These are phyloP conservation scores for Hypoxylon intermedium DNA, from an alignment of 495 filamentous ascomycete species.

Conservation along the genomic window DNA sequence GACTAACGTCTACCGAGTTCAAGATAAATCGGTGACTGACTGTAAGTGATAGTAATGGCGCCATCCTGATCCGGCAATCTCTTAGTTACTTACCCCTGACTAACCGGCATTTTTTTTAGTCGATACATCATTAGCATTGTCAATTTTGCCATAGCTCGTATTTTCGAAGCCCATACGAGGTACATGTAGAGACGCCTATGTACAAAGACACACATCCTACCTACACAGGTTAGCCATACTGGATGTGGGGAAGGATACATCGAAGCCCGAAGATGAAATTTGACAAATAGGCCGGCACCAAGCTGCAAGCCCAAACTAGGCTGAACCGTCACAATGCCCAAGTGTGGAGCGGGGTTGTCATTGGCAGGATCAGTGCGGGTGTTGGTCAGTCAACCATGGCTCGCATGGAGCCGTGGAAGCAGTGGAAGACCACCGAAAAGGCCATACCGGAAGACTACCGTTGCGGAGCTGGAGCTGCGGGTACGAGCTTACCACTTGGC, in stretches of 20 bases:
- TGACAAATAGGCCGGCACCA: conserved; percentile 13
- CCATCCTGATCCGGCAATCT: conserved; percentile 3
- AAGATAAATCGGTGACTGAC: background rate
- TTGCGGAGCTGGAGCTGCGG: conserved; percentile 17
- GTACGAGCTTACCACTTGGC: conserved; percentile 24
- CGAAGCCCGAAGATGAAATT: conserved; percentile 19
- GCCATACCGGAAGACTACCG: background rate
- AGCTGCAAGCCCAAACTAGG: conserved; percentile 6
- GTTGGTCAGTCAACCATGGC: conserved; percentile 5
- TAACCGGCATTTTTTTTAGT: conserved; percentile 19
- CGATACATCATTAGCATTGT: conserved; percentile 9
- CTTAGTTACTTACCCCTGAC: conserved; percentile 26
- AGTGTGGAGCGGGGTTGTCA: background rate
- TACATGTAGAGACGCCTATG: conserved; percentile 4
- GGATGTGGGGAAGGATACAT: conserved; percentile 15
- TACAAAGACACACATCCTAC: too few relatives aligned
- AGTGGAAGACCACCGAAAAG: background rate
- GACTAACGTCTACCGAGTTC: background rate
- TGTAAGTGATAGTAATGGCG: background rate
- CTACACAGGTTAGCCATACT: conserved; percentile 16
- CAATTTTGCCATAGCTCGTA: conserved; percentile 20
- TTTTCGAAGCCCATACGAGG: conserved; percentile 21
- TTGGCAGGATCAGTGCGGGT: conserved; percentile 4
- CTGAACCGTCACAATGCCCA: conserved; percentile 2
- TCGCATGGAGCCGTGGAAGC: conserved; percentile 10